Base-by-base conservation (phyloP, 768 basidiomycete species). In the Hydnomerulius pinastri region DNA sequence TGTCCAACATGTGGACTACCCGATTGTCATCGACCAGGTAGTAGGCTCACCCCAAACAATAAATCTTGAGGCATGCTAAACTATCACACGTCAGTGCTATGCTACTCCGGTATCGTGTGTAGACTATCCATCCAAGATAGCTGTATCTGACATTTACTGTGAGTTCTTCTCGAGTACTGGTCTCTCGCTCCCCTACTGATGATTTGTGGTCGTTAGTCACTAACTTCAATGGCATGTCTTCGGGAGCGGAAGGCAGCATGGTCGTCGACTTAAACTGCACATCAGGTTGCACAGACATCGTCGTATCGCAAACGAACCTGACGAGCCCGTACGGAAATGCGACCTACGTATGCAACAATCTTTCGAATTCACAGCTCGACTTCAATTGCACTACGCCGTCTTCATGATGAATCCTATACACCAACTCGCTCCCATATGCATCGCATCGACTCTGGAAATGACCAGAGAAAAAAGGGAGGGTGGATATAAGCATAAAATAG, bases 201-300 rank as follows among this genome's bases (percentile, higher is more conserved):
- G 9, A 13, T 4, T 18, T 12, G 24, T 41, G 53, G 5, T 24
- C 6, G 24, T 13, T 45, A 69, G 67, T 61, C 57, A 61, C 68
- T 49, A 71, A 73, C 53, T 59, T 77, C 21, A 68, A 64, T 8
- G 75, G 74, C 12, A n/a, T n/a, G n/a, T n/a, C n/a, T n/a, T n/a
- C n/a, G n/a, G n/a, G n/a, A n/a, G n/a, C n/a, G n/a, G n/a, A n/a
- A n/a, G n/a, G 71, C 32, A 53, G 53, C 28, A 70, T 73, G 15
- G 72, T 75, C 35, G 74, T 68, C 23, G 65, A 69, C 42, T 55
- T 76, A 13, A 64, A 73, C 52, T 77, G 74, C 57, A 72, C 71
- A n/a, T n/a, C n/a, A n/a, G n/a, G n/a, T n/a, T n/a, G n/a, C n/a
- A n/a, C n/a, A n/a, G n/a, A n/a, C n/a, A n/a, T n/a, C n/a, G n/a